Evolutionary conservation across 2,329 filamentous ascomycete genomes (phyloP), one percentile per base, ranked within the genome.

Genomic region (Fusarium burgessii): DNA sequence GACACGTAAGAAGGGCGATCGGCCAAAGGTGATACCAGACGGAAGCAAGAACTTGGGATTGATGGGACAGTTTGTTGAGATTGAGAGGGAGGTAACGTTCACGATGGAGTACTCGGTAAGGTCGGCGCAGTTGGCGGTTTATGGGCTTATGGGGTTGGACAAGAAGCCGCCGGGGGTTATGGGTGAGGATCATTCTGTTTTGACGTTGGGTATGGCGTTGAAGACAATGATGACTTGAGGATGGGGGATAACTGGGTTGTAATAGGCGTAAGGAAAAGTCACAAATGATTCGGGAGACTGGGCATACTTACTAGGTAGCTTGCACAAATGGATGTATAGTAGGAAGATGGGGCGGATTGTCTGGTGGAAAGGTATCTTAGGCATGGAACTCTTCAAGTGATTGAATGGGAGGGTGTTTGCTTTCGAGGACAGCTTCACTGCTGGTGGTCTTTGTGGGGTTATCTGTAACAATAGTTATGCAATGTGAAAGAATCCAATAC

Each of bases 91-190:
- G 40, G 73, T 76, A 38, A 76, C 74, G 5, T 76, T 76, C n/a
- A 76, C 74, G 23, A 76, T 76, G 74, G 74, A 76, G 54, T 76
- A 76, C 20, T 76, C 74, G 2, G 74, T 76, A 10, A 58, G 74
- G 14, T 76, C 74, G 46, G 74, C 74, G 25, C 74, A 76, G 35
- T 45, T 74, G 12, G 74, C 74, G 23, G 74, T 76, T 14, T 76
- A 74, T 50, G 71, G 71, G 29, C 68, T 76, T 2, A 71, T 74
- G 71, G 66, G 59, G 3, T n/a, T 77, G 7, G 74, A 76, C 15
- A 74, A 73, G 45, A 57, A 68, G 23, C 50, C 56, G 0, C 74
- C 74, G 1, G 71, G 62, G 7, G 74, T 76, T 1, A 61, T 73
- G 20, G 74, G 74, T 0, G 74, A 76, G 46, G 74, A 76, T 18